Percentiles rank a stretch among this genome's conserved stretches.
phyloP scores from a whole-genome alignment of 1,284 basidiomycete species.

The Tilletia caries region DNA sequence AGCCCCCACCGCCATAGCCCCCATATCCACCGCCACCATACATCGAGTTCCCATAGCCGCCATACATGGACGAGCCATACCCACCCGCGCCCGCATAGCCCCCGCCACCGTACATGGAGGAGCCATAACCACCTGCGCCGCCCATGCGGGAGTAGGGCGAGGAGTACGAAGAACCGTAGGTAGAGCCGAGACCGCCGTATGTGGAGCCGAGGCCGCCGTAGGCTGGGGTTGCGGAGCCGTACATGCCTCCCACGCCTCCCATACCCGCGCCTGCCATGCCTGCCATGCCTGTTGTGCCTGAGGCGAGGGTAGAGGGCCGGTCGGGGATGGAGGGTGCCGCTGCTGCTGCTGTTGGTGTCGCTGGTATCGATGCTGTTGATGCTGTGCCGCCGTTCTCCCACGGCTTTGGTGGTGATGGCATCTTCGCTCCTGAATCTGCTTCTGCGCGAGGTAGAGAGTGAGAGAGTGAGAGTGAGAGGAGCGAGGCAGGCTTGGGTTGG shows the following conservation, averaged over 20 bases:
- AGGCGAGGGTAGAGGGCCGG: slow-evolving; percentile 37
- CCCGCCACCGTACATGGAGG: slow-evolving; percentile 18
- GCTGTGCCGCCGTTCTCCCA: slow-evolving; percentile 49
- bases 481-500: too few species aligned
- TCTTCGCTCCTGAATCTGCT: slow-evolving; percentile 4
- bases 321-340: slow-evolving; percentile 45
- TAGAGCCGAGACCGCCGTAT: slow-evolving; percentile 42
- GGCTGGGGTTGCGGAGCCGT: background rate
- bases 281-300: slow-evolving; percentile 13
- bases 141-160: slow-evolving; percentile 50
- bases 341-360: slow-evolving; percentile 22
- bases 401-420: slow-evolving; percentile 52
- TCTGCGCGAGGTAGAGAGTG: background rate
- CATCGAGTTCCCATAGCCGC: slow-evolving; percentile 24
- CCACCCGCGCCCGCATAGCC: slow-evolving; percentile 21
- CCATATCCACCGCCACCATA: slow-evolving; percentile 24
- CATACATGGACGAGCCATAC: slow-evolving; percentile 18
- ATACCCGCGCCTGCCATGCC: too few species aligned
- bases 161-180: slow-evolving; percentile 40
- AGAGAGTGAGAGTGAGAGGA: too few species aligned
- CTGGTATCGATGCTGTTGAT: slow-evolving; percentile 21
- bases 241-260: too few species aligned
- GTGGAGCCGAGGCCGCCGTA: slow-evolving; percentile 35
- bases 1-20: slow-evolving; percentile 32
- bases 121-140: slow-evolving; percentile 21